Conservation (phyloP, 805 yeast genomes). For the Nakazawaea holstii region DNA sequence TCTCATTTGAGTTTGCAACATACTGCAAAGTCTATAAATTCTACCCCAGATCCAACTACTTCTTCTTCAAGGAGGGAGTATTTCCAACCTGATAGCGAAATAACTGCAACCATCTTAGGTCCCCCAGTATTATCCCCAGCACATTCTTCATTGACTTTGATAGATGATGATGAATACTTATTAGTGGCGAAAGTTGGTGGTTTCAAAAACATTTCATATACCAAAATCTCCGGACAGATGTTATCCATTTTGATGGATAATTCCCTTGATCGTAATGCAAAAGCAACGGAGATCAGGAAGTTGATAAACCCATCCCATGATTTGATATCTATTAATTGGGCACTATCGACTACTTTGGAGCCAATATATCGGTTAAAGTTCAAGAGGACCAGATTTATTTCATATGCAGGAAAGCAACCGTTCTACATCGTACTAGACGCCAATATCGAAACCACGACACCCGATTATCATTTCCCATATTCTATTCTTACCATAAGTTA, state of each 20-base stretch:
- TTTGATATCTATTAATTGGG: slow-evolving; percentile 19
- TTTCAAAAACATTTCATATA: slow-evolving; percentile 5
- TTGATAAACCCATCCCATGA: background rate
- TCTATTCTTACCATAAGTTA: slow-evolving; percentile 44
- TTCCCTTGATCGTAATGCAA: background rate
- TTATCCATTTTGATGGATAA: background rate
- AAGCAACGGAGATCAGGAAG: background rate
- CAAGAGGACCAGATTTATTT: slow-evolving; percentile 17
- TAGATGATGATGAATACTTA: background rate
- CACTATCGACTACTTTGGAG: slow-evolving; percentile 18
- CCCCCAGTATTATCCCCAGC: background rate
- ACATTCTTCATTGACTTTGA: background rate
- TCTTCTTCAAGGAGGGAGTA: background rate
- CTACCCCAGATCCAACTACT: background rate
- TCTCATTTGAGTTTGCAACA: slow-evolving; percentile 5
- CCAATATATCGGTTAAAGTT: slow-evolving; percentile 15
- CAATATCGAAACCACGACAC: slow-evolving; percentile 15
- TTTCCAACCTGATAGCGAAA: slow-evolving; percentile 4
- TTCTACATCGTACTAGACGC: slow-evolving; percentile 27
- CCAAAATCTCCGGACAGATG: background rate
- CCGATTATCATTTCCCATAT: slow-evolving; percentile 34
- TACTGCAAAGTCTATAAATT: background rate
- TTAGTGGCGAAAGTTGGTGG: slow-evolving; percentile 9
- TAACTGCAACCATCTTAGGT: background rate
- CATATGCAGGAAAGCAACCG: slow-evolving; percentile 15